These are phyloP conservation scores for Diaporthe citri DNA, from an alignment of 2,329 filamentous ascomycete genomes.

Conservation along the genomic window DNA sequence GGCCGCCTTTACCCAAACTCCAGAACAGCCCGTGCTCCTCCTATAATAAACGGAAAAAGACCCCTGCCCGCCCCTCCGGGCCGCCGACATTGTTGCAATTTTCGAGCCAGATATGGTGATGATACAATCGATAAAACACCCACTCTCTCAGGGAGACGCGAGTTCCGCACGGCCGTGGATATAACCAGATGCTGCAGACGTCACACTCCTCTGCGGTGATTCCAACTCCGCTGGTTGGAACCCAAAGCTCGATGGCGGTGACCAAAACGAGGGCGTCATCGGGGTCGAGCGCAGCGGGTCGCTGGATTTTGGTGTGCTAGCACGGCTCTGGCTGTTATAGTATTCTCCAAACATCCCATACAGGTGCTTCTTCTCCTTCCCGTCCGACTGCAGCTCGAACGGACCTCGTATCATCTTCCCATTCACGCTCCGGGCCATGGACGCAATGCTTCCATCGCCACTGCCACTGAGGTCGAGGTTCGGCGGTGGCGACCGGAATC, in stretches of 20 bases:
- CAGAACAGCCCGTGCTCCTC: not conserved
- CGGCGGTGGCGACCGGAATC: slow-evolving; percentile 15
- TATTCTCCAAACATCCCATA: slow-evolving; percentile 25
- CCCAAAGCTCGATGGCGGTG: slow-evolving; percentile 32
- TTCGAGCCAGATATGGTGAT: not conserved
- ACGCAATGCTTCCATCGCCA: slow-evolving; percentile 22
- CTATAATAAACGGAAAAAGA: not conserved
- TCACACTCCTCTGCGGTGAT: slow-evolving; percentile 30
- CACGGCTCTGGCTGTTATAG: slow-evolving; percentile 23
- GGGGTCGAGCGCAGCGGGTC: slow-evolving; percentile 21
- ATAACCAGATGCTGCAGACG: slow-evolving; percentile 9
- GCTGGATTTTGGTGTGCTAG: slow-evolving; percentile 18
- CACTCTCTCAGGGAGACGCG: not conserved
- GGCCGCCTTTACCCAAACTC: not conserved
- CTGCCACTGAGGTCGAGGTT: not conserved
- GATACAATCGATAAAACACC: not conserved
- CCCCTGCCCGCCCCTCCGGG: not conserved
- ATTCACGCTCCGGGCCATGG: slow-evolving; percentile 24
- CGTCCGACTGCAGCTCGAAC: slow-evolving; percentile 34
- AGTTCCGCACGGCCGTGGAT: slow-evolving; percentile 19
- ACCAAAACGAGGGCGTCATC: slow-evolving; percentile 24
- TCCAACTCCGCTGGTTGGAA: slow-evolving; percentile 39
- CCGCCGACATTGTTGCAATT: not conserved
- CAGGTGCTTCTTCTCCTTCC: slow-evolving; percentile 9
- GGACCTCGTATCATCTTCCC: slow-evolving; percentile 33